Conservation (phyloP, 805 yeast genomes). For the Kuraishia cidri region DNA sequence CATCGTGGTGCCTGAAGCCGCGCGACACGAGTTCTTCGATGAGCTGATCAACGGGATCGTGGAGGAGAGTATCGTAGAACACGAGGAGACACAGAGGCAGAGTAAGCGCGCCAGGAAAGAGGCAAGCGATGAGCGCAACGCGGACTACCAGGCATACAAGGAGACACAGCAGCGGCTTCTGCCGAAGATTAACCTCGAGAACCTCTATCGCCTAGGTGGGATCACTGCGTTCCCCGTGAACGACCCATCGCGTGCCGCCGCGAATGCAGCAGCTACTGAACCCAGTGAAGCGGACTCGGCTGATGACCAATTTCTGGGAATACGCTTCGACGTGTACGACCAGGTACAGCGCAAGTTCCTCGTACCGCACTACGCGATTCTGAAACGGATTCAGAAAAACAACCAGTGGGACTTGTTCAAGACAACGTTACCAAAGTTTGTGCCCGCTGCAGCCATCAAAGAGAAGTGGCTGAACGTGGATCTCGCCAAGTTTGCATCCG, state of each 20-base stretch:
- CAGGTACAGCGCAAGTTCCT: slow-evolving; percentile 16
- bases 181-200: slow-evolving; percentile 34
- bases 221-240: slow-evolving; percentile 43
- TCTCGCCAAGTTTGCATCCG: slow-evolving; percentile 13
- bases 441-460: slow-evolving; percentile 16
- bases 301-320: slow-evolving; percentile 27
- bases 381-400: slow-evolving; percentile 16
- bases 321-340: slow-evolving; percentile 38
- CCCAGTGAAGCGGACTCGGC: slow-evolving; percentile 6
- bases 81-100: slow-evolving; percentile 4
- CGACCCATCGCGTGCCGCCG: slow-evolving; percentile 12
- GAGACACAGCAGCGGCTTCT: too few species aligned
- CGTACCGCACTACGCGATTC: slow-evolving; percentile 39
- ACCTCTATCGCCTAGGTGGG: slow-evolving; percentile 37
- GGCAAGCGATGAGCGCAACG: slow-evolving; percentile 4
- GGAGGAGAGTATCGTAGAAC: slow-evolving; percentile 10
- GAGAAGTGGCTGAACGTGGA: slow-evolving; percentile 14
- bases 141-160: slow-evolving; percentile 2
- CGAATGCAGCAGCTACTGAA: neutral
- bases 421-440: slow-evolving; percentile 22
- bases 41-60: slow-evolving; percentile 13
- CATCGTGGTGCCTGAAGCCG: slow-evolving; percentile 9
- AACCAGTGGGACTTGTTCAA: slow-evolving; percentile 21
- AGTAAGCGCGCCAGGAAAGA: slow-evolving; percentile 2
- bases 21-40: slow-evolving; percentile 20